These are phyloP conservation scores for Capsicum pubescens DNA, from an alignment of 257 asterid genomes.

Conservation along the genomic window DNA sequence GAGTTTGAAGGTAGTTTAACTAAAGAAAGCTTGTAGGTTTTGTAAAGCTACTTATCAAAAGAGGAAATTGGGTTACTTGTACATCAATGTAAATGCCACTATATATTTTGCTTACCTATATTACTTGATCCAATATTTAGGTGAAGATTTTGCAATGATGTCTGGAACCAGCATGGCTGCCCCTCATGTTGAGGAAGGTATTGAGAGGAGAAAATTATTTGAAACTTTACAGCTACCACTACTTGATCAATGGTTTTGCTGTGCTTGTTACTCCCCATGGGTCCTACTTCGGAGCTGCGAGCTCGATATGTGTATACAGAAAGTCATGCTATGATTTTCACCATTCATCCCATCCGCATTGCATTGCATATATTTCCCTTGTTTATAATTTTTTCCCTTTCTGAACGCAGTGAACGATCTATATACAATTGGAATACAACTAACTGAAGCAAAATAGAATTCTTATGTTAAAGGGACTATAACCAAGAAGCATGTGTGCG, in stretches of 20 bases:
- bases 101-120: constrained; percentile 16
- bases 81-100: neutral
- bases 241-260: constrained; percentile 88
- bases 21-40: constrained; percentile 18
- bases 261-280: constrained; percentile 76
- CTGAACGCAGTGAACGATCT: neutral
- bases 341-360: too few relatives aligned
- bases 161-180: constrained; percentile 99
- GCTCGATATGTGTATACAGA: too few relatives aligned
- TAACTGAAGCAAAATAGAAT: neutral
- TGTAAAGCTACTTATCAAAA: neutral
- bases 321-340: too few relatives aligned
- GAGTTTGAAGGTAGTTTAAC: constrained; percentile 78
- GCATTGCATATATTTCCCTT: too few relatives aligned
- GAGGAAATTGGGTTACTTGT: constrained; percentile 10
- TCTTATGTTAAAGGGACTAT: too few relatives aligned
- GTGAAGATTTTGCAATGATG: constrained; percentile 96
- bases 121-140: constrained; percentile 39
- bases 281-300: too few relatives aligned
- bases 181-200: constrained; percentile 74
- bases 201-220: constrained; percentile 79
- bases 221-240: constrained; percentile 93
- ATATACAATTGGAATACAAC: neutral
- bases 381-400: neutral
- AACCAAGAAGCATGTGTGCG: neutral